Evolutionary conservation across 768 basidiomycete genomes (phyloP).

Genomic region (Boletus subparvulus): DNA sequence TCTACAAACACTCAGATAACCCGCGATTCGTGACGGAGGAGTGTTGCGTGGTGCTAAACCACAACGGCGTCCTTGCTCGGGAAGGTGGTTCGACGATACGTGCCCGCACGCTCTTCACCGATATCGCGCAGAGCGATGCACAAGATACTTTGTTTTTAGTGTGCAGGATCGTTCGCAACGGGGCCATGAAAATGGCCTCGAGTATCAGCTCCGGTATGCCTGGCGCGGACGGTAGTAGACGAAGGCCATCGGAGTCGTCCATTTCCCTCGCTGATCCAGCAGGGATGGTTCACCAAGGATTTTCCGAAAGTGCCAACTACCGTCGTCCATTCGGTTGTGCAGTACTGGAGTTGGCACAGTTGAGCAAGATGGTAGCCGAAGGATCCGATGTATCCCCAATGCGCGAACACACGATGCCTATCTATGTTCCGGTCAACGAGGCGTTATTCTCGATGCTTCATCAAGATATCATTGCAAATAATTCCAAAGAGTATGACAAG

Average conservation of each 20-base stretch:
- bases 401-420: slow-evolving; percentile 83
- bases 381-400: slow-evolving; percentile 60
- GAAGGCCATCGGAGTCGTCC: slow-evolving; percentile 57
- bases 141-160: slow-evolving; percentile 86
- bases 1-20: slow-evolving; percentile 77
- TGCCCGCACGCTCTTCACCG: slow-evolving; percentile 86
- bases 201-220: slow-evolving; percentile 48
- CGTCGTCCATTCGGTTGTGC: slow-evolving; percentile 96
- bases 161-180: slow-evolving; percentile 87
- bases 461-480: slow-evolving; percentile 86
- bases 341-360: slow-evolving; percentile 78
- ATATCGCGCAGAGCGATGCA: slow-evolving; percentile 83
- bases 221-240: slow-evolving; percentile 38
- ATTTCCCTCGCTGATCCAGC: slow-evolving; percentile 38
- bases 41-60: slow-evolving; percentile 84
- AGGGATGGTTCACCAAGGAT: slow-evolving; percentile 22
- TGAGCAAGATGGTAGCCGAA: slow-evolving; percentile 66
- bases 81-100: slow-evolving; percentile 59
- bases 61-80: slow-evolving; percentile 84
- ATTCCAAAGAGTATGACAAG: slow-evolving; percentile 78
- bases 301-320: slow-evolving; percentile 48
- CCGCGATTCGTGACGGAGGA: slow-evolving; percentile 92
- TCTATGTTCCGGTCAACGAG: slow-evolving; percentile 82
- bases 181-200: slow-evolving; percentile 73
- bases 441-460: slow-evolving; percentile 89